Evolutionary conservation across 2,329 filamentous ascomycete genomes (phyloP).

Genomic region (Plenodomus biglobosus): DNA sequence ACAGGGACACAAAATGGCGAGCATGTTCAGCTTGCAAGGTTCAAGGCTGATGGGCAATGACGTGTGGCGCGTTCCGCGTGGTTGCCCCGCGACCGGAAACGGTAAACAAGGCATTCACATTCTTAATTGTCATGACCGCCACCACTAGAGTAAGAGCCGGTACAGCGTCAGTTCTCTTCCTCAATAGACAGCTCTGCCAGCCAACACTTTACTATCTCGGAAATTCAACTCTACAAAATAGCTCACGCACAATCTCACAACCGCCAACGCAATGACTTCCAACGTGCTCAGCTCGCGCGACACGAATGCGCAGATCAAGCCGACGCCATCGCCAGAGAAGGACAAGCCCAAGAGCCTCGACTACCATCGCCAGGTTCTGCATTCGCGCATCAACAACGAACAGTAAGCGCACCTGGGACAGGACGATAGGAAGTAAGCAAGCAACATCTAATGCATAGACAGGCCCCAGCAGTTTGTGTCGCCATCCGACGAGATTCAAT

Average conservation of each 20-base stretch:
- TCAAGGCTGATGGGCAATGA: constrained; percentile 10
- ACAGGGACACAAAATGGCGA: neutral
- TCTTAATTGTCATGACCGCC: constrained; percentile 4
- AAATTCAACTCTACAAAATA: neutral
- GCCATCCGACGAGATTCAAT: constrained; percentile 87
- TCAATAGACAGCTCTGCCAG: neutral
- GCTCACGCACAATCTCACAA: constrained; percentile 1
- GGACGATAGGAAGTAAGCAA: neutral
- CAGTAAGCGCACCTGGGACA: constrained; percentile 54
- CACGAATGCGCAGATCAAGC: constrained; percentile 57
- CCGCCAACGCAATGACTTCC: constrained; percentile 53
- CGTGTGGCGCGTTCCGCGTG: constrained; percentile 11
- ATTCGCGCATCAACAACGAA: constrained; percentile 69
- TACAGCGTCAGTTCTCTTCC: neutral
- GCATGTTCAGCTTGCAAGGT: neutral
- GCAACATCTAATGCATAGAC: constrained; percentile 20
- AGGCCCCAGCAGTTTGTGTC: constrained; percentile 67
- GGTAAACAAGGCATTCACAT: constrained; percentile 8
- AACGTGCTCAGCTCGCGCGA: constrained; percentile 67
- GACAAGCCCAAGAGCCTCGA: constrained; percentile 58
- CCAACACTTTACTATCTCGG: neutral
- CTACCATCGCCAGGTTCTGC: constrained; percentile 74
- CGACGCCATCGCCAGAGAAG: constrained; percentile 25
- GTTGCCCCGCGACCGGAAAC: constrained; percentile 14
- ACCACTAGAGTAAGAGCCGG: constrained; percentile 3